These are phyloP conservation scores for Rhodamnia rubescens DNA, from an alignment of 345 rosid species.

Conservation along the genomic window DNA sequence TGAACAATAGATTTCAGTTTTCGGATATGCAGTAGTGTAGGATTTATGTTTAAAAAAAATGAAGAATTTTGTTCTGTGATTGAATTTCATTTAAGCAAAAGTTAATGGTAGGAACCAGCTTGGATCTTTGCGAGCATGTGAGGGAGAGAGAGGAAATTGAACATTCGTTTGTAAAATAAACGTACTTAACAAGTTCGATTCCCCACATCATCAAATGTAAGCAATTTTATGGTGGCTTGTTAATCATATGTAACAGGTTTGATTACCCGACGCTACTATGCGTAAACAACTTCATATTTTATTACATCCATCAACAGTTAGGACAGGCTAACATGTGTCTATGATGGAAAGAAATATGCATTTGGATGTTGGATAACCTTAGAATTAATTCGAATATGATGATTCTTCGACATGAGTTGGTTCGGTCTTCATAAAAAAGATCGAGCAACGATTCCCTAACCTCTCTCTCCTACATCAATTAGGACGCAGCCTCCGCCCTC, in stretches of 20 bases:
- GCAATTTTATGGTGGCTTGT: neutral
- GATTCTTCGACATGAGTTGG: neutral
- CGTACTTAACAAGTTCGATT: neutral
- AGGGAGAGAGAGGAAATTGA: too few species aligned
- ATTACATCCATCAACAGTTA: neutral
- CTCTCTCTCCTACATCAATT: neutral
- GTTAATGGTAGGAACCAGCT: neutral
- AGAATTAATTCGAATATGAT: neutral
- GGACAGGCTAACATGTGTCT: neutral
- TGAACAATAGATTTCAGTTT: too few species aligned
- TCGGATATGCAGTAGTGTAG: too few species aligned
- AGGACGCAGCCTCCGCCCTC: neutral
- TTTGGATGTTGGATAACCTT: neutral
- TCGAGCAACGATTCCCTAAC: rapidly evolving
- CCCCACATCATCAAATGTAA: neutral
- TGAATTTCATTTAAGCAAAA: neutral
- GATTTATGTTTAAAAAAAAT: too few species aligned
- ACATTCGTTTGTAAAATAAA: too few species aligned
- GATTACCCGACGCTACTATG: neutral
- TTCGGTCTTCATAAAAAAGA: neutral
- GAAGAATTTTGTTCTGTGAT: neutral
- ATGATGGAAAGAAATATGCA: neutral
- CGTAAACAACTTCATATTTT: neutral
- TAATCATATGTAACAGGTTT: neutral
- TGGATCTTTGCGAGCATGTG: neutral